These are phyloP conservation scores for Puccinia coronata DNA, from an alignment of 1,284 basidiomycete genomes.

Conservation along the genomic window DNA sequence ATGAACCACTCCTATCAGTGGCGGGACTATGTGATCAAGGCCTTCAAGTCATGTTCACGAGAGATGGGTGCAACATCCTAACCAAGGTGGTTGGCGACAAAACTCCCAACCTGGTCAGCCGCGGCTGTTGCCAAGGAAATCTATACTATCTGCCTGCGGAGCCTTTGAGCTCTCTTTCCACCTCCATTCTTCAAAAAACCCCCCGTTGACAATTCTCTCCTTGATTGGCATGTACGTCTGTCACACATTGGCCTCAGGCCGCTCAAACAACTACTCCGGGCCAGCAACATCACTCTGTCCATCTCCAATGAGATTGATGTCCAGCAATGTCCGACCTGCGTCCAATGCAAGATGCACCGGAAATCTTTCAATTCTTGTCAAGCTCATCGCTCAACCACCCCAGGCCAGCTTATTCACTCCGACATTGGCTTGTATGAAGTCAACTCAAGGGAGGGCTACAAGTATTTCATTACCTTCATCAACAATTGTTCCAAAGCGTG, in stretches of 20 bases:
- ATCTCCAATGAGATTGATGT: not conserved
- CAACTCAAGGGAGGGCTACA: no score
- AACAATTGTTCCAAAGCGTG: conserved; percentile 52
- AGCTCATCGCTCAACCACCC: conserved; percentile 55
- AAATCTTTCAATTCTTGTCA: conserved; percentile 37
- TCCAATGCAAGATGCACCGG: conserved; percentile 6
- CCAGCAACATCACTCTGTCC: not conserved
- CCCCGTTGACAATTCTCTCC: no score
- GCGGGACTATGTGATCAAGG: no score
- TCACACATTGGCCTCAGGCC: no score
- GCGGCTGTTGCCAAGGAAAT: not conserved
- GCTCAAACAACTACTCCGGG: not conserved
- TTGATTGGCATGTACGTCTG: not conserved
- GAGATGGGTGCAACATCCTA: not conserved
- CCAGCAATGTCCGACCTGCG: not conserved
- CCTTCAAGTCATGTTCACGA: not conserved
- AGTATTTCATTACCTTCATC: no score
- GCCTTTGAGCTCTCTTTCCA: not conserved
- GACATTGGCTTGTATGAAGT: no score
- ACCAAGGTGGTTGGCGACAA: no score
- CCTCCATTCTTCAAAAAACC: not conserved
- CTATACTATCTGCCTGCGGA: not conserved
- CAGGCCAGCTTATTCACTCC: no score
- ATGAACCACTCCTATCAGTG: conserved; percentile 8
- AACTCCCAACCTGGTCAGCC: not conserved